Conservation (phyloP, 768 basidiomycete genomes). For the Tricholoma matsutake region DNA sequence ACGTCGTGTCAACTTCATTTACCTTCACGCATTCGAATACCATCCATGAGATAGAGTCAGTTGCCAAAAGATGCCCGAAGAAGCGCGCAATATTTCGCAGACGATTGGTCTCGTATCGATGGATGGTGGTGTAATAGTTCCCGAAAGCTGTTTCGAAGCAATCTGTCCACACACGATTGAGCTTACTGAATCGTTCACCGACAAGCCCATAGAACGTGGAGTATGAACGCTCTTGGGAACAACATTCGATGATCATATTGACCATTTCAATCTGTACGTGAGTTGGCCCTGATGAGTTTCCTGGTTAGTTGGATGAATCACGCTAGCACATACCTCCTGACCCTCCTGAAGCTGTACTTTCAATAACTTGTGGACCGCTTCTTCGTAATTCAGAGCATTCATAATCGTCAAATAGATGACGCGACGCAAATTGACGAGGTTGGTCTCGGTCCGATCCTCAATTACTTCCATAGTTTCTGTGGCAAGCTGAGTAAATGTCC, state of each 20-base stretch:
- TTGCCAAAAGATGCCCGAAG: conserved; percentile 88
- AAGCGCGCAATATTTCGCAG: conserved; percentile 96
- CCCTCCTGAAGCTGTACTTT: conserved; percentile 91
- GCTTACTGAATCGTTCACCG: conserved; percentile 94
- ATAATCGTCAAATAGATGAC: conserved; percentile 97
- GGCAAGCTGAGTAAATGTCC: conserved; percentile 40
- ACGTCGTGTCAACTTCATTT: conserved; percentile 98
- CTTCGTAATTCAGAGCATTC: conserved; percentile 97
- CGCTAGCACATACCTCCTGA: conserved; percentile 67
- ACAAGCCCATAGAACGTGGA: conserved; percentile 96
- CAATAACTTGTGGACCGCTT: conserved; percentile 97
- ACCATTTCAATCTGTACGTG: conserved; percentile 79
- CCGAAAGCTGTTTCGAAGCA: conserved; percentile 82
- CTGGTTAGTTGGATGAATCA: neutral
- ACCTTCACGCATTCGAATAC: conserved; percentile 82
- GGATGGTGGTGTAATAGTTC: conserved; percentile 93
- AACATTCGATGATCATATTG: conserved; percentile 99
- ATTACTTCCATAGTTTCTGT: conserved; percentile 80
- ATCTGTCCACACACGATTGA: conserved; percentile 94
- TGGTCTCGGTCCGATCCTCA: conserved; percentile 92
- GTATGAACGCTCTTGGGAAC: conserved; percentile 98
- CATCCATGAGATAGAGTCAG: conserved; percentile 88
- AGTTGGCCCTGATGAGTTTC: neutral
- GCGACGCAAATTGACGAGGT: conserved; percentile 91
- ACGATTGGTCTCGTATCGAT: conserved; percentile 98